A percentile compares a stretch with the other conserved stretches of the same genome.
Evolutionary conservation across 768 basidiomycete species (phyloP).

Genomic region (Tylopilus cervinicoccineus): DNA sequence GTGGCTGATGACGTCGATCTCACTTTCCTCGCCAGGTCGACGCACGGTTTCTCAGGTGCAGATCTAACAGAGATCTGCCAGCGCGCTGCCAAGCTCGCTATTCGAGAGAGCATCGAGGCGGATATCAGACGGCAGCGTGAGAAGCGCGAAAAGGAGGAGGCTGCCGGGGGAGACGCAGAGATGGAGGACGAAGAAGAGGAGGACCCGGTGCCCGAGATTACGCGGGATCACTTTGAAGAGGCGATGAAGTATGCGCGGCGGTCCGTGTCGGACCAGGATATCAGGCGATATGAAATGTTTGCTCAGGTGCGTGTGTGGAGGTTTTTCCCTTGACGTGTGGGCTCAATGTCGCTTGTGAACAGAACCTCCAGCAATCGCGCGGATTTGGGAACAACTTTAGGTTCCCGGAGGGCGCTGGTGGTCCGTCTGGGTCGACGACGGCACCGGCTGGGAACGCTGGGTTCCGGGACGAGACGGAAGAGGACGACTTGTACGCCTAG

Average conservation of each 20-base stretch:
- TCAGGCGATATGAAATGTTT: conserved; percentile 98
- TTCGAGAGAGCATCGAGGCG: conserved; percentile 89
- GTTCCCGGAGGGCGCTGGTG: conserved; percentile 80
- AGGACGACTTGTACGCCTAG: conserved; percentile 90
- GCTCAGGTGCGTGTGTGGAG: conserved; percentile 56
- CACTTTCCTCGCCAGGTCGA: conserved; percentile 80
- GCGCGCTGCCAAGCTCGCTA: conserved; percentile 94
- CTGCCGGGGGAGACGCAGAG: conserved; percentile 60
- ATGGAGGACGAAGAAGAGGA: conserved; percentile 67
- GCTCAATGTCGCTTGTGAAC: conserved; percentile 8
- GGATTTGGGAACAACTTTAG: conserved; percentile 95
- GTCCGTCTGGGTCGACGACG: conserved; percentile 32
- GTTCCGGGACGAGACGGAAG: conserved; percentile 81
- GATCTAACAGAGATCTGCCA: conserved; percentile 99
- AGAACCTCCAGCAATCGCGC: conserved; percentile 89
- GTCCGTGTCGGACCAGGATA: conserved; percentile 94
- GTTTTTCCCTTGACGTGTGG: background rate
- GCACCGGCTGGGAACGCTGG: conserved; percentile 63
- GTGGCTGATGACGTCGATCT: conserved; percentile 81
- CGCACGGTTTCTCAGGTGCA: conserved; percentile 98
- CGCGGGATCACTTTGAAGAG: conserved; percentile 94
- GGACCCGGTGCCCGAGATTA: conserved; percentile 89
- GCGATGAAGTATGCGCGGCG: conserved; percentile 98
- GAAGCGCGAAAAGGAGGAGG: conserved; percentile 76
- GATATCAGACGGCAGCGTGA: conserved; percentile 82